These are phyloP conservation scores for Exophiala sideris DNA, from an alignment of 2,329 filamentous ascomycete genomes.

Conservation along the genomic window DNA sequence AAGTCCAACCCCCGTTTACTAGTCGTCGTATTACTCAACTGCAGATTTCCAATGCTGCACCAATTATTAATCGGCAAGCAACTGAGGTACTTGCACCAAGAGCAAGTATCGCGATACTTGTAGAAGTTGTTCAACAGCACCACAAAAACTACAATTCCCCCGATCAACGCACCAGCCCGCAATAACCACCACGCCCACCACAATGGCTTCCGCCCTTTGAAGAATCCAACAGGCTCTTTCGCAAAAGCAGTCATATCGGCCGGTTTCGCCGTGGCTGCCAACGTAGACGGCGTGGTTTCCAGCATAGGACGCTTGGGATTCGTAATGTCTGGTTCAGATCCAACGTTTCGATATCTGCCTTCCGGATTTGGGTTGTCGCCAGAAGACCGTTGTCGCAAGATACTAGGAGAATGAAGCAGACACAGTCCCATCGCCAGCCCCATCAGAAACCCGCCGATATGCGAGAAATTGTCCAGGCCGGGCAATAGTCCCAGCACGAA, in stretches of 20 bases:
- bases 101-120: constrained; percentile 68
- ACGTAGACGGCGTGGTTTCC: constrained; percentile 32
- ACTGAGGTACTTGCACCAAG: constrained; percentile 93
- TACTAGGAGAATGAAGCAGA: constrained; percentile 81
- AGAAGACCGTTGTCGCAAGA: constrained; percentile 66
- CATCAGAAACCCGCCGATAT: constrained; percentile 94
- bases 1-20: constrained; percentile 6
- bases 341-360: constrained; percentile 21
- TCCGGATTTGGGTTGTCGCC: constrained; percentile 47
- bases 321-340: constrained; percentile 20
- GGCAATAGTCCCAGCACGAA: constrained; percentile 90
- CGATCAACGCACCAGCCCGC: constrained; percentile 70
- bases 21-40: constrained; percentile 27
- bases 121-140: constrained; percentile 91
- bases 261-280: constrained; percentile 53
- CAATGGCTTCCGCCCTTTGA: constrained; percentile 83
- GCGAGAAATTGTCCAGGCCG: constrained; percentile 93
- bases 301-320: constrained; percentile 18
- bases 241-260: constrained; percentile 46
- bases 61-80: constrained; percentile 62
- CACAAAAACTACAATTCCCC: constrained; percentile 81
- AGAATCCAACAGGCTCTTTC: constrained; percentile 64
- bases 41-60: constrained; percentile 39
- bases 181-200: constrained; percentile 99
- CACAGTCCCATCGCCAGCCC: constrained; percentile 83